Evolutionary conservation across 2,329 filamentous ascomycete species (phyloP).

Genomic region (Curvularia eragrostidis): DNA sequence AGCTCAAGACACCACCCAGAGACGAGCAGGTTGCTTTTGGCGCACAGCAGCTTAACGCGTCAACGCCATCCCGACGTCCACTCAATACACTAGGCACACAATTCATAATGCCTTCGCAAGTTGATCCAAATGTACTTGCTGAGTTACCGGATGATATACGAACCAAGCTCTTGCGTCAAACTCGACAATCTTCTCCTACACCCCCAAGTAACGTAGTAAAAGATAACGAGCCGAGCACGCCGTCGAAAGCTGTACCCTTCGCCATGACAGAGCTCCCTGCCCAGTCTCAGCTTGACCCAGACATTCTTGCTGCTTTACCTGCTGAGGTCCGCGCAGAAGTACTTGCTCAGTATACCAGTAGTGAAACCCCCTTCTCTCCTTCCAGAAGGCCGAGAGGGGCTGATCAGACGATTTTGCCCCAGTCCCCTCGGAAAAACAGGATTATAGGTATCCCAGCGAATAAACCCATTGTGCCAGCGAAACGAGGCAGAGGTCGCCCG

Average conservation of each 20-base stretch:
- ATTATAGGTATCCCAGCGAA: constrained; percentile 57
- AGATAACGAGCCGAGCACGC: constrained; percentile 16
- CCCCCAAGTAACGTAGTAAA: constrained; percentile 20
- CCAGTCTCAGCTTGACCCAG: constrained; percentile 82
- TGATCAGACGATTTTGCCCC: constrained; percentile 45
- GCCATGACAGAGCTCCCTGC: constrained; percentile 57
- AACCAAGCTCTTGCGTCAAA: constrained; percentile 66
- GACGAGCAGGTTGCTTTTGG: constrained; percentile 49
- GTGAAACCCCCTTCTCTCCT: constrained; percentile 34
- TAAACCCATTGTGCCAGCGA: constrained; percentile 64
- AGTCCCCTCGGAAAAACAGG: constrained; percentile 61
- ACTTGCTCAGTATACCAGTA: constrained; percentile 69
- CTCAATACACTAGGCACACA: constrained; percentile 87
- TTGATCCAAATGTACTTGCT: constrained; percentile 80
- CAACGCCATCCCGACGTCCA: constrained; percentile 66
- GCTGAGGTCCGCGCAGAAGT: constrained; percentile 86
- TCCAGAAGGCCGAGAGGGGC: constrained; percentile 46
- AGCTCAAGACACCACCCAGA: constrained; percentile 31
- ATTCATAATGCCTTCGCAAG: constrained; percentile 85
- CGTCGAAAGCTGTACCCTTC: constrained; percentile 31
- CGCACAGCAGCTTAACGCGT: constrained; percentile 45
- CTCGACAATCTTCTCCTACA: constrained; percentile 38
- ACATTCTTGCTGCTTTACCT: constrained; percentile 82
- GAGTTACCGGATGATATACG: constrained; percentile 86
- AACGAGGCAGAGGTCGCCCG: constrained; percentile 67